Conservation (phyloP, 345 rosid genomes). For the Lagerstroemia speciosa region DNA sequence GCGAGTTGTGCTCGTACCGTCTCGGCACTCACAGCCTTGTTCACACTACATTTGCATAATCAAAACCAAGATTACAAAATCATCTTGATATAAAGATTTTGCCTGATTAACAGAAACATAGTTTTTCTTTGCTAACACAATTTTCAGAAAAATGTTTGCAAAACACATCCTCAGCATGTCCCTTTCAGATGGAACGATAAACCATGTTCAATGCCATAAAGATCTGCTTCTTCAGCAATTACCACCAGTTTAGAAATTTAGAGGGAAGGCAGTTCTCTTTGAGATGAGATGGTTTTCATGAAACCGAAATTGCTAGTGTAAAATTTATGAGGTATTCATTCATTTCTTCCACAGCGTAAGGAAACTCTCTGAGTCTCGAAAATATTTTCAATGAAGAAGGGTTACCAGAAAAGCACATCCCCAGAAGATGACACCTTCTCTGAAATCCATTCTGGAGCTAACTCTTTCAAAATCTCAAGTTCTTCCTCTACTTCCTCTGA, state of each 20-base stretch:
- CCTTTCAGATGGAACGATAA: background rate
- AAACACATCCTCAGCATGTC: too few relatives aligned
- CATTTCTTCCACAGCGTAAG: background rate
- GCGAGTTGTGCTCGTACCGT: background rate
- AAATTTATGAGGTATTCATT: background rate
- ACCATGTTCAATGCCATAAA: too few relatives aligned
- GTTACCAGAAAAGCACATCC: conserved; percentile 65
- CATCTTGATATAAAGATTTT: background rate
- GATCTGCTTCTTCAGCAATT: too few relatives aligned
- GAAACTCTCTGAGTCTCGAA: background rate
- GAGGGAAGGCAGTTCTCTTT: too few relatives aligned
- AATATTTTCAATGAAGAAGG: background rate
- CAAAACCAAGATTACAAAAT: background rate
- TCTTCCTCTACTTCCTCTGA: conserved; percentile 85
- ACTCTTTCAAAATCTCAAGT: conserved; percentile 51
- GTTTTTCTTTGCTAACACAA: too few relatives aligned
- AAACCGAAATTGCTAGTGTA: background rate
- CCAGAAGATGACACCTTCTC: conserved; percentile 59
- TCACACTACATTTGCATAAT: background rate
- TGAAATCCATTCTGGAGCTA: conserved; percentile 81
- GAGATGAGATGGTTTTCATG: background rate
- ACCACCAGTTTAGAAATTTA: too few relatives aligned
- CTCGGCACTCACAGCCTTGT: background rate
- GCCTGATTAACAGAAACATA: too few relatives aligned
- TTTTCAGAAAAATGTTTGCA: background rate